phyloP scores from a whole-genome alignment of 192 early-diverging fungal genomes.

The Mortierella alpina region DNA sequence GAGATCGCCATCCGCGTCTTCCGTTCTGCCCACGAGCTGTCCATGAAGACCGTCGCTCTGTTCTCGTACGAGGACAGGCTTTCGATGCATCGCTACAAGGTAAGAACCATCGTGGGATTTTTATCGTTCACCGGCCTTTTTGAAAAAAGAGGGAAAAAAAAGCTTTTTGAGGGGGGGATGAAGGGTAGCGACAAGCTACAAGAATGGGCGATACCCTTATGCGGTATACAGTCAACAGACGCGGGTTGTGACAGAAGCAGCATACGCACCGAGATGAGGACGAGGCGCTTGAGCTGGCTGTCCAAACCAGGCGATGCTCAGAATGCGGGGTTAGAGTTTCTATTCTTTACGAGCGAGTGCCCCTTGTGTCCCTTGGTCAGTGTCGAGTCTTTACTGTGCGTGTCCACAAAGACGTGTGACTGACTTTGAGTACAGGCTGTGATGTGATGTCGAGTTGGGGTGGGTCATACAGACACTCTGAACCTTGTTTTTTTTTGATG shows the following conservation, averaged over 20 bases:
- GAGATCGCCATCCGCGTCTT: constrained; percentile 98
- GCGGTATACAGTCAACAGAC: not conserved
- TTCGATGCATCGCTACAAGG: constrained; percentile 93
- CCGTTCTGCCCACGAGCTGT: constrained; percentile 91
- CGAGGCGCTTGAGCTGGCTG: not conserved
- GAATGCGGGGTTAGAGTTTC: constrained; percentile 54
- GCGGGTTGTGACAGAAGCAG: not conserved
- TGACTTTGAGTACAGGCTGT: too few relatives aligned
- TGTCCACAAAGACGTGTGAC: not conserved
- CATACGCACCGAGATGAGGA: not conserved
- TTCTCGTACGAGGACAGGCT: constrained; percentile 94
- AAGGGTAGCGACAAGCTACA: not conserved
- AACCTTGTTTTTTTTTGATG: too few relatives aligned
- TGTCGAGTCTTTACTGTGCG: not conserved
- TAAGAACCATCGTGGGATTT: constrained; percentile 21
- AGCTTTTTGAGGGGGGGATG: not conserved
- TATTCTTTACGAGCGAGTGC: not conserved
- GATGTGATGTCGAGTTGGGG: too few relatives aligned
- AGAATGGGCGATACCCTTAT: not conserved
- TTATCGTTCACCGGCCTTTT: not conserved
- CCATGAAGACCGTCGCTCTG: constrained; percentile 88
- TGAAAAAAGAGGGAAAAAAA: not conserved
- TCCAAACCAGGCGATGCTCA: constrained; percentile 14
- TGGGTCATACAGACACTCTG: too few relatives aligned
- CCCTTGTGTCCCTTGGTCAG: constrained; percentile 1